Conservation (phyloP, 495 filamentous ascomycete species). For the Annulohypoxylon maeteangense region DNA sequence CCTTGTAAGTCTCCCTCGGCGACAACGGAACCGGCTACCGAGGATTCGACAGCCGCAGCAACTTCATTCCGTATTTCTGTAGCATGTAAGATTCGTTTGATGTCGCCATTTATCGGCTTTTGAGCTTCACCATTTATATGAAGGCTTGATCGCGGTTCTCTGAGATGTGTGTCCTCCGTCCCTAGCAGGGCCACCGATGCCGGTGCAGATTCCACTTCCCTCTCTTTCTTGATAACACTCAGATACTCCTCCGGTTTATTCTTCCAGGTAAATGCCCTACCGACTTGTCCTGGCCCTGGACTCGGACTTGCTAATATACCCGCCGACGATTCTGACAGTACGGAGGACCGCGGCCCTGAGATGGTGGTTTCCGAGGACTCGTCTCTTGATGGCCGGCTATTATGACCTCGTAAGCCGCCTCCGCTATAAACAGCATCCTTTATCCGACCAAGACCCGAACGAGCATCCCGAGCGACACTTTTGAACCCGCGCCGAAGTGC, state of each 20-base stretch:
- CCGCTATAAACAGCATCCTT: constrained; percentile 78
- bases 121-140: constrained; percentile 23
- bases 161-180: constrained; percentile 24
- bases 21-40: constrained; percentile 55
- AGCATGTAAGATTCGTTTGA: constrained; percentile 33
- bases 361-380: constrained; percentile 50
- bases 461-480: constrained; percentile 84
- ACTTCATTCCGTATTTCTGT: constrained; percentile 35
- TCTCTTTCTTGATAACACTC: constrained; percentile 50
- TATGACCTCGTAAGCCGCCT: constrained; percentile 59
- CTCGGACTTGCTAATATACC: constrained; percentile 36
- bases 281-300: constrained; percentile 37
- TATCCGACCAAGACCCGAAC: constrained; percentile 83
- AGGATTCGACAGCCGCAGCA: constrained; percentile 42
- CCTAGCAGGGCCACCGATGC: constrained; percentile 26
- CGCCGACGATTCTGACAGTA: constrained; percentile 51
- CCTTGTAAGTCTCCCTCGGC: constrained; percentile 59
- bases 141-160: constrained; percentile 19
- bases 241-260: constrained; percentile 66
- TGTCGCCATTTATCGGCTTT: constrained; percentile 33
- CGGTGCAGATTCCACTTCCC: constrained; percentile 41
- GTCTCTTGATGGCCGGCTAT: constrained; percentile 60
- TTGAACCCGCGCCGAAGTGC: constrained; percentile 76
- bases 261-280: constrained; percentile 66
- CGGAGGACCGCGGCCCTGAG: constrained; percentile 51